A percentile compares a stretch with the other conserved stretches of the same genome.
These are phyloP conservation scores for Lecanoromycetidae sp. DNA, from an alignment of 2,329 filamentous ascomycete genomes.

Conservation along the genomic window DNA sequence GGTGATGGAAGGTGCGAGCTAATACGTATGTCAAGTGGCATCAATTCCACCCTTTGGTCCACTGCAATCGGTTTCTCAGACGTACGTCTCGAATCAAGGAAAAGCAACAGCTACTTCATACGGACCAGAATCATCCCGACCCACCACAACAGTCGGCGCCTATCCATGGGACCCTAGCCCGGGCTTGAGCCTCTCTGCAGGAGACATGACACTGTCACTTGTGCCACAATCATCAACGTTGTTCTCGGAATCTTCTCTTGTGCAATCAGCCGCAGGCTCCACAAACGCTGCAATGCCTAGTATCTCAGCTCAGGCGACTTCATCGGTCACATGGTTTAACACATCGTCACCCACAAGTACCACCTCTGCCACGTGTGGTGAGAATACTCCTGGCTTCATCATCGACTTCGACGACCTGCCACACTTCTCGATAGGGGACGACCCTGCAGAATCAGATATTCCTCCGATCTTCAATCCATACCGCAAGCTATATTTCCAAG, in stretches of 20 bases:
- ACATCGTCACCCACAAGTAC: neutral
- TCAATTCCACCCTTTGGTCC: neutral
- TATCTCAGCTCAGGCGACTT: neutral
- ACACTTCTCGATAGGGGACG: conserved; percentile 8
- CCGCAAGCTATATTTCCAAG: conserved; percentile 13
- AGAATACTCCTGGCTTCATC: neutral
- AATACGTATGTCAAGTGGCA: neutral
- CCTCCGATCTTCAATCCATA: conserved; percentile 19
- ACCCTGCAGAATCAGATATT: conserved; percentile 7
- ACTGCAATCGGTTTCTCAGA: neutral
- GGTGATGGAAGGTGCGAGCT: neutral
- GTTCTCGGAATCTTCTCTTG: no score
- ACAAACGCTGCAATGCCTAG: no score
- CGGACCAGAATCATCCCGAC: no score
- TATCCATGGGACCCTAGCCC: conserved; percentile 1
- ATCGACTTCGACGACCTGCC: conserved; percentile 18
- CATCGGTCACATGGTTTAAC: neutral
- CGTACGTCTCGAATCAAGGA: no score
- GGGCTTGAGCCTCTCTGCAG: neutral
- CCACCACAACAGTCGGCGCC: neutral
- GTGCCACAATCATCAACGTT: neutral
- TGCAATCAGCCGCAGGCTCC: no score
- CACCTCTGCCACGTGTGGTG: neutral
- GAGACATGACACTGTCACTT: neutral
- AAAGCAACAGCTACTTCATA: no score